Evolutionary conservation across 352 stramenopile genomes (phyloP), one percentile per base, ranked within the genome.

Genomic region (Pythium phragmitis): DNA sequence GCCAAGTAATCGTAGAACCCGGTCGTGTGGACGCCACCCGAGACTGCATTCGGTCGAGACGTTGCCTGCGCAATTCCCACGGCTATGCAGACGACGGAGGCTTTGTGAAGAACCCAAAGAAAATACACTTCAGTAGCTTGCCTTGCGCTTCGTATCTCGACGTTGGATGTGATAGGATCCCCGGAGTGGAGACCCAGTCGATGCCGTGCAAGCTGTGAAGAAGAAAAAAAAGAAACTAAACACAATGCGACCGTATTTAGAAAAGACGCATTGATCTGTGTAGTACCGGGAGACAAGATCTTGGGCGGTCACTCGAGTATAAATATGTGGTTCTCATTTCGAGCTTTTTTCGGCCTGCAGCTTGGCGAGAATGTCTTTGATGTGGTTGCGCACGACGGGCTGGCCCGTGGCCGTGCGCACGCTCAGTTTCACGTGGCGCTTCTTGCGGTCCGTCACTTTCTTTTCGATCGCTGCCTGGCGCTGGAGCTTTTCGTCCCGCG

Each of bases 1-100:
- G 97, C 97, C 81, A 99, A 99, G 89, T 99, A 98, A 96, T 80
- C 49, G 43, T 62, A 30, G 26, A 30, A 30, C 26, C 14, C 37
- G 9, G 37, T 42, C 14, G 37, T 42, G 37, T 42, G 37, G 37
- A 30, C 14, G 37, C 37, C 14, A 17, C 37, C 37, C 37, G 14
- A 42, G 14, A 16, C 37, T 42, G 14, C 37, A 42, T 4, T 42
- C 26, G 37, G 37, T 42, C 37, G 37, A 30, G 26, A 30, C 2
- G 14, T 12, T 42, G 37, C 37, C 21, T 34, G 46, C 26, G 26
- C 26, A 30, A 30, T 30, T 3, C 26, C 26, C 26, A 30, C 26
- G 26, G 1, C 26, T 30, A 30, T 30, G 26, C 26, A 30, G 26
- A 34, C 23, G 13, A 52, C 21, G 6, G 46, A 36, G 23, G 14